These are phyloP conservation scores for Penicillium concentricum DNA, from an alignment of 2,329 filamentous ascomycete genomes.

Conservation along the genomic window DNA sequence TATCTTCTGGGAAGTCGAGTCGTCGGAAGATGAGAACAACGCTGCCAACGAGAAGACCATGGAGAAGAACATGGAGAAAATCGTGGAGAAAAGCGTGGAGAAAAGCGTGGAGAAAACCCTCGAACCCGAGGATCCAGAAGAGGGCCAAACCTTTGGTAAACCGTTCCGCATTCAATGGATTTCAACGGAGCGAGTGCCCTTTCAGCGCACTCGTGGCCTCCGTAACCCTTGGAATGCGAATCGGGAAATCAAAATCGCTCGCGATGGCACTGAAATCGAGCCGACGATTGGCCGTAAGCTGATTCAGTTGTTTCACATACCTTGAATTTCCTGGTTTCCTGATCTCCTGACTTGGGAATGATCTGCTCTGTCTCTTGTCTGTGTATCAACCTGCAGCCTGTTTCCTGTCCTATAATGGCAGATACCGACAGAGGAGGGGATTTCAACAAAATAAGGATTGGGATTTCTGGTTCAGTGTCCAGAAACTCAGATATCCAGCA, in stretches of 20 bases:
- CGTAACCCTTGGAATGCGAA: conserved; percentile 96
- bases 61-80: conserved; percentile 47
- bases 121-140: conserved; percentile 47
- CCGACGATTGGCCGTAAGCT: conserved; percentile 74
- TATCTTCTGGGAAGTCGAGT: conserved; percentile 91
- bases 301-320: conserved; percentile 72
- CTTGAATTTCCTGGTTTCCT: conserved; percentile 2
- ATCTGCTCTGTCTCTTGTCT: background rate
- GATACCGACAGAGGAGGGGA: background rate
- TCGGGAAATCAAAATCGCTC: conserved; percentile 90
- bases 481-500: background rate
- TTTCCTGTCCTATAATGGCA: background rate
- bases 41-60: conserved; percentile 23
- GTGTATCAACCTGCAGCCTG: background rate
- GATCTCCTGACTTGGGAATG: background rate
- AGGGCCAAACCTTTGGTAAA: conserved; percentile 75
- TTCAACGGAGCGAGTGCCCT: conserved; percentile 77
- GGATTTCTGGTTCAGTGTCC: background rate
- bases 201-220: conserved; percentile 82
- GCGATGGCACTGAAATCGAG: conserved; percentile 91
- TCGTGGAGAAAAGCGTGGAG: conserved; percentile 15
- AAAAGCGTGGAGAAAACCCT: conserved; percentile 49
- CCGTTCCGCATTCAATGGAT: conserved; percentile 91
- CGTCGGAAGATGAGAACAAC: conserved; percentile 47
- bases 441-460: background rate